Evolutionary conservation across 2,329 filamentous ascomycete genomes (phyloP).

Genomic region (Pseudogymnoascus sp.): DNA sequence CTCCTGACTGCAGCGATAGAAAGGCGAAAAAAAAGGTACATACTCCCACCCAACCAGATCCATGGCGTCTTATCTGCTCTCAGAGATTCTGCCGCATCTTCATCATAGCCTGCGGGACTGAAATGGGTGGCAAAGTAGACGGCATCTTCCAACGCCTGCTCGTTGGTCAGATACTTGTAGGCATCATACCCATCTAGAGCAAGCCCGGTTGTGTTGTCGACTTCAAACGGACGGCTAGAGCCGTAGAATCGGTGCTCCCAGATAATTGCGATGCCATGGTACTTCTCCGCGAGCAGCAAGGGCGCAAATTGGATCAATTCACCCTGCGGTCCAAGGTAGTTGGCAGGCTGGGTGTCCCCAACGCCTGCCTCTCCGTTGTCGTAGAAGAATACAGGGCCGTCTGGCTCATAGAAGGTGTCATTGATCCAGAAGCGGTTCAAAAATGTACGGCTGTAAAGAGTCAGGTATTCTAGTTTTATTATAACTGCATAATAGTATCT

Average conservation of each 20-base stretch:
- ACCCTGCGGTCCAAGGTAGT: neutral
- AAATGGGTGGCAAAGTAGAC: neutral
- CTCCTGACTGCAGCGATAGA: neutral
- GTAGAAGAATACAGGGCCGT: conserved; percentile 13
- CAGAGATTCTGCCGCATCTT: neutral
- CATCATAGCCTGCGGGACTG: neutral
- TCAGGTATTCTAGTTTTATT: neutral
- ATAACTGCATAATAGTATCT: neutral
- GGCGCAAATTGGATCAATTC: conserved; percentile 9
- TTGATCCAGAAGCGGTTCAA: conserved; percentile 16
- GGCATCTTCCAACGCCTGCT: conserved; percentile 8
- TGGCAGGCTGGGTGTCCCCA: neutral
- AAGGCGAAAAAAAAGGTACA: neutral
- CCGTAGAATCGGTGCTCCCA: conserved; percentile 16
- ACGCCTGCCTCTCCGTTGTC: conserved; percentile 12
- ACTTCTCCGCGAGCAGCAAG: conserved; percentile 10
- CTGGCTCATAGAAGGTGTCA: conserved; percentile 11
- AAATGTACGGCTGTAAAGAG: conserved; percentile 7
- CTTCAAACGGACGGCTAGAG: conserved; percentile 6
- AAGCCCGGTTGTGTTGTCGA: conserved; percentile 1
- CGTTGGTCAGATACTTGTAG: conserved; percentile 14
- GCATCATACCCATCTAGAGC: conserved; percentile 6
- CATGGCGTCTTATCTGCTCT: conserved; percentile 12
- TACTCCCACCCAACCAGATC: conserved; percentile 13
- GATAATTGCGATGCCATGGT: conserved; percentile 11